Percentiles rank a stretch among this genome's conserved stretches.
These are phyloP conservation scores for Solanum okadae DNA, from an alignment of 257 asterid genomes.

Conservation along the genomic window DNA sequence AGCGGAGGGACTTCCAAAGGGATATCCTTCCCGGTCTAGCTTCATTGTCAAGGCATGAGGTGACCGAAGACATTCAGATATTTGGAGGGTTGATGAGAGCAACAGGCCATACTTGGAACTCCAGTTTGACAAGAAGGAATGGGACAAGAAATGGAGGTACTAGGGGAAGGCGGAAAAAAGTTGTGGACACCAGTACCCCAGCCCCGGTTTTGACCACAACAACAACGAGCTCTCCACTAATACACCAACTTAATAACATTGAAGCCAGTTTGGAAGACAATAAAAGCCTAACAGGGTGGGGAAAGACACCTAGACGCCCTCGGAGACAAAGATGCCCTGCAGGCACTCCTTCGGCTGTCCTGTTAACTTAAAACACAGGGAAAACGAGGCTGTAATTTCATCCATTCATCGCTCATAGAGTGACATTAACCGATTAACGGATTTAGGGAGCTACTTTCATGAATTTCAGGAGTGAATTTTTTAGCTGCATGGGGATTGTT, in stretches of 20 bases:
- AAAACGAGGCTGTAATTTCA: conserved; percentile 16
- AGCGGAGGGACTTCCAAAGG: conserved; percentile 83
- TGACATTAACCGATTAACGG: conserved; percentile 1
- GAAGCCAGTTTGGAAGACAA: conserved; percentile 70
- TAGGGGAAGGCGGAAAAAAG: conserved; percentile 58
- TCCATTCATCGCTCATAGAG: conserved; percentile 26
- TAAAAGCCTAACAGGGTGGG: conserved; percentile 89
- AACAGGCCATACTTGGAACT: conserved; percentile 67
- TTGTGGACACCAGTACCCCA: conserved; percentile 31
- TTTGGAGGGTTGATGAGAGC: conserved; percentile 93
- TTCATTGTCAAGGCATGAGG: conserved; percentile 73
- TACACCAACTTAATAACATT: conserved; percentile 37
- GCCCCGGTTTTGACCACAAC: conserved; percentile 16
- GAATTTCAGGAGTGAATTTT: conserved; percentile 21
- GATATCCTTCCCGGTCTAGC: conserved; percentile 87
- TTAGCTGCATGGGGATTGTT: conserved; percentile 24
- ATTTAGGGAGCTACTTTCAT: conserved; percentile 19
- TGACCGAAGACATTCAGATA: conserved; percentile 88
- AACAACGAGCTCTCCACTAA: conserved; percentile 23
- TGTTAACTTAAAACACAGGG: conserved; percentile 32
- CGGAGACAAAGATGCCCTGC: conserved; percentile 79
- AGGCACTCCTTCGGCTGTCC: conserved; percentile 50
- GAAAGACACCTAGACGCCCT: conserved; percentile 99
- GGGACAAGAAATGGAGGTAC: conserved; percentile 48
- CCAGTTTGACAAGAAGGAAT: conserved; percentile 58